Conservation (phyloP, 495 filamentous ascomycete species). For the Lasiosphaeria ovina region DNA sequence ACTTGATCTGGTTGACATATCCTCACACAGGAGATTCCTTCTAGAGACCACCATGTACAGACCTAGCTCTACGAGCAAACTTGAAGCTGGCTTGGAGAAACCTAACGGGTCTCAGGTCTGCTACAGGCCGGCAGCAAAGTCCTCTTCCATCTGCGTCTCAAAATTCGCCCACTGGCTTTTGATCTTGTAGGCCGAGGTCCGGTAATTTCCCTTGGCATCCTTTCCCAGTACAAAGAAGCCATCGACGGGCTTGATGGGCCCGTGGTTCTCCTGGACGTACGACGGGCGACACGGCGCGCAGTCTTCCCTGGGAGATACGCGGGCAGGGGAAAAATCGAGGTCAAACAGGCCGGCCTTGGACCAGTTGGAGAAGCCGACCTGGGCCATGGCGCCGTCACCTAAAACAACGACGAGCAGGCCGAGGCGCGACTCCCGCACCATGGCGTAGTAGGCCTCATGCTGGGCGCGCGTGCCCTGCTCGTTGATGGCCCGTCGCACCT, state of each 20-base stretch:
- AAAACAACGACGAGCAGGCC: slow-evolving; percentile 34
- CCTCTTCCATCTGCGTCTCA: slow-evolving; percentile 30
- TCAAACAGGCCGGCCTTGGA: slow-evolving; percentile 40
- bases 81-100: no score
- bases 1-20: no score
- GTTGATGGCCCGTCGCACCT: slow-evolving; percentile 40
- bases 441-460: slow-evolving; percentile 38
- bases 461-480: slow-evolving; percentile 46
- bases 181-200: slow-evolving; percentile 39
- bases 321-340: slow-evolving; percentile 44
- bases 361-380: slow-evolving; percentile 47
- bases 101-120: no score
- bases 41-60: no score
- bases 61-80: no score
- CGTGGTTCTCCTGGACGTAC: slow-evolving; percentile 36
- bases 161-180: slow-evolving; percentile 35
- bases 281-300: slow-evolving; percentile 11
- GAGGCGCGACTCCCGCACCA: slow-evolving; percentile 20
- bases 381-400: slow-evolving; percentile 39
- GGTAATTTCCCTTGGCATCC: slow-evolving; percentile 50
- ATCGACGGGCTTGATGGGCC: slow-evolving; percentile 27
- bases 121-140: no score
- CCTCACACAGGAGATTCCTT: no score
- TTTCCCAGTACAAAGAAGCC: slow-evolving; percentile 47
- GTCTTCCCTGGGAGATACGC: not conserved